Evolutionary conservation across 306 rosid species (phyloP).

Genomic region (Quercus ilex): DNA sequence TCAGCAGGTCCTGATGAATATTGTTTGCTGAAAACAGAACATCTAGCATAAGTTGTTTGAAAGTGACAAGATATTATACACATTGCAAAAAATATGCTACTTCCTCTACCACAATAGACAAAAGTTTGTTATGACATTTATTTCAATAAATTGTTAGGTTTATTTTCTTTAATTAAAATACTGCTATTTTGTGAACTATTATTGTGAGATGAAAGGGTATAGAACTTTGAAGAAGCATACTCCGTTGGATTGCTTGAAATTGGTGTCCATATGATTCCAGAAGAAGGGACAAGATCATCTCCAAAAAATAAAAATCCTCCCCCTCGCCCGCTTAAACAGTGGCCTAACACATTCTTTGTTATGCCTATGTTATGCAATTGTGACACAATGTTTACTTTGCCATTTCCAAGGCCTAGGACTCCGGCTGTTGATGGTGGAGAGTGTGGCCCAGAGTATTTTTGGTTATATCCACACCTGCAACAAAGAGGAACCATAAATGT

Average conservation of each 20-base stretch:
- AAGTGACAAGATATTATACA: conserved; percentile 3
- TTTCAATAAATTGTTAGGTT: no score
- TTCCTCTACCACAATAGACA: no score
- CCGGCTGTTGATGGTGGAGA: conserved; percentile 51
- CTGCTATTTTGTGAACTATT: no score
- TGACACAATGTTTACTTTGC: conserved; percentile 47
- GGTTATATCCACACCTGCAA: conserved; percentile 79
- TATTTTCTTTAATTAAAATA: no score
- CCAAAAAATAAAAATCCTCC: conserved; percentile 87
- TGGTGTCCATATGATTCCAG: conserved; percentile 60
- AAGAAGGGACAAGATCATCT: conserved; percentile 43
- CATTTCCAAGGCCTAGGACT: conserved; percentile 77
- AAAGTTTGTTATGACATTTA: no score
- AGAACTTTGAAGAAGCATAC: conserved; percentile 36
- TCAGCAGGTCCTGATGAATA: conserved; percentile 73
- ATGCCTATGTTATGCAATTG: conserved; percentile 48
- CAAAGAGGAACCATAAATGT: not conserved
- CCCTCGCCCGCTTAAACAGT: conserved; percentile 56
- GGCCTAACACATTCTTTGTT: conserved; percentile 53
- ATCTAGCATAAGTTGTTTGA: conserved; percentile 1
- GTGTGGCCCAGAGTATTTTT: conserved; percentile 19
- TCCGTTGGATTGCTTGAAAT: conserved; percentile 22
- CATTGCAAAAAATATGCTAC: not conserved
- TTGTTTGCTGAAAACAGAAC: conserved; percentile 44
- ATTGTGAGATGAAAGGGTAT: conserved; percentile 1